Evolutionary conservation across 305 asterid genomes (phyloP), one percentile per base, ranked within the genome.

Genomic region (Vinca major): DNA sequence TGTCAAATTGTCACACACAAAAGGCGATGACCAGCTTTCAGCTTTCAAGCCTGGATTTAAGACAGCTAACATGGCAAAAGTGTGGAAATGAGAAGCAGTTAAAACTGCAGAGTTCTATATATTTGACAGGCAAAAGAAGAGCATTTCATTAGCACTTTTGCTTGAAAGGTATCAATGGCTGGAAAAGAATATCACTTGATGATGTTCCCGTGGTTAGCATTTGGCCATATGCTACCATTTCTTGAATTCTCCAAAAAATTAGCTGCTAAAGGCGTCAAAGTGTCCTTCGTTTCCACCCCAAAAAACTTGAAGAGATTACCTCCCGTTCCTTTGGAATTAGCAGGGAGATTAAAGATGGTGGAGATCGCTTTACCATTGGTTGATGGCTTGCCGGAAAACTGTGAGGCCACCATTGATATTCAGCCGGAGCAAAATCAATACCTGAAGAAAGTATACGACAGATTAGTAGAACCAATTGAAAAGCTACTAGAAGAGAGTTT

Each of bases 361-460:
- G 79, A 76, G 67, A 62, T 78, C 75, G 62, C 74, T 21, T 63
- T 74, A 77, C 80, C 78, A 2, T 40, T 3, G 4, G 73, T 78
- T 3, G 80, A 70, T 0, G 82, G 85, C n/a, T 43, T 83, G 50
- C 82, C 82, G 0, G 81, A 75, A 40, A 73, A 71, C 51, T 80
- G 81, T 8, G 83, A 82, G 71, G 85, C 87, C 1, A 83, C 82
- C 44, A 19, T 78, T 16, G 81, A 78, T 13, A 19, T 83, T 67
- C 80, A 53, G 63, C 48, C 44, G 12, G 80, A 72, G n/a, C 66
- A 80, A 41, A 68, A 67, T 7, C 80, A 68, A 9, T 72, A 65
- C 51, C 54, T 80, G 79, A 83, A 80, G 68, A 74, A 52, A 53
- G 83, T 83, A 19, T 77, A 80, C 13, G 85, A 83, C 73, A 12